A percentile compares a stretch with the other conserved stretches of the same genome.
phyloP scores from a whole-genome alignment of 2,329 filamentous ascomycete species.

The Alternaria infectoria region DNA sequence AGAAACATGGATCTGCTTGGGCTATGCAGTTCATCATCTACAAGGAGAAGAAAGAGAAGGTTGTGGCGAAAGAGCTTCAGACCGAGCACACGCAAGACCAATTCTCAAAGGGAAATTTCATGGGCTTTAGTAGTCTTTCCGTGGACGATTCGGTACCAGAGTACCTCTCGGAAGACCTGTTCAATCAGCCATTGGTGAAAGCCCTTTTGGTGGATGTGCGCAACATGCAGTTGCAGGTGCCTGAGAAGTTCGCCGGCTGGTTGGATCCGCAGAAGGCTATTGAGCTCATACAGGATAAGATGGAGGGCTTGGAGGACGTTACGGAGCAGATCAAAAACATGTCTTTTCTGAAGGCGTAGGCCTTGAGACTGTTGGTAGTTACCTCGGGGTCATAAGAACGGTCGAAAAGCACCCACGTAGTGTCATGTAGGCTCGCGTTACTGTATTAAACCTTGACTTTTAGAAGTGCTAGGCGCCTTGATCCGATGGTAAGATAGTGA shows the following conservation, averaged over 20 bases:
- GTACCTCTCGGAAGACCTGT: slow-evolving; percentile 1
- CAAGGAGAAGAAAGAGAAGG: neutral
- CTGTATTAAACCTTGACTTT: too few relatives aligned
- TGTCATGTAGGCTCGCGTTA: neutral
- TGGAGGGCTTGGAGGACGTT: neutral
- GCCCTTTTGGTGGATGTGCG: neutral
- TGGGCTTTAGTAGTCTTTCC: neutral
- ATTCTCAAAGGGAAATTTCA: neutral
- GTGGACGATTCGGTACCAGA: neutral
- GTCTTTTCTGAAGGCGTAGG: neutral
- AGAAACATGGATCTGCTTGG: slow-evolving; percentile 1
- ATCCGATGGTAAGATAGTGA: too few relatives aligned
- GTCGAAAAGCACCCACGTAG: too few relatives aligned
- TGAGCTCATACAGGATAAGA: neutral
- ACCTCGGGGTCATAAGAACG: too few relatives aligned
- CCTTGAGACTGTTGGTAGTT: neutral
- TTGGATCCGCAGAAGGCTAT: neutral
- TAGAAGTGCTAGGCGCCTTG: too few relatives aligned
- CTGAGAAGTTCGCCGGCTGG: neutral
- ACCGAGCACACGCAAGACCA: too few relatives aligned
- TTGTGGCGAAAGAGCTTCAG: neutral
- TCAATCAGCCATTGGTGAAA: neutral
- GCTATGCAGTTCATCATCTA: slow-evolving; percentile 5
- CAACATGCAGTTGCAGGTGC: neutral
- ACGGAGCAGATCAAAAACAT: neutral